Percentiles rank a stretch among this genome's conserved stretches.
Evolutionary conservation across 1,284 basidiomycete species (phyloP).

Genomic region (Pseudozyma hubeiensis): DNA sequence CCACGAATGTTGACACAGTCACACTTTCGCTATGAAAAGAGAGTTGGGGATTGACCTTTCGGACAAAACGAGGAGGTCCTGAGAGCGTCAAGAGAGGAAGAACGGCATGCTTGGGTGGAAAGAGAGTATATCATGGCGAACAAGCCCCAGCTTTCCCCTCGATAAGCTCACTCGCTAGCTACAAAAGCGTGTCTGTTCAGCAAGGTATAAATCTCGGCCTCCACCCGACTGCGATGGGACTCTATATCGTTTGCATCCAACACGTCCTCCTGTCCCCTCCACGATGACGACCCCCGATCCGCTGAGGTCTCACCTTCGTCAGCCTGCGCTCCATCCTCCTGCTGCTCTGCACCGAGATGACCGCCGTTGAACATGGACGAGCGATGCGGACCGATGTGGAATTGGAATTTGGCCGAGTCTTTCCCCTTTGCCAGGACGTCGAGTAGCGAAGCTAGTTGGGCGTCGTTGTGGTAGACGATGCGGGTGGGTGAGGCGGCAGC

Average conservation of each 20-base stretch:
- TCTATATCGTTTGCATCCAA: conserved; percentile 38
- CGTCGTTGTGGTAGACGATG: conserved; percentile 62
- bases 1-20: too few relatives aligned
- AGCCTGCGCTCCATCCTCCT: not conserved
- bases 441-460: conserved; percentile 56
- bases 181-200: conserved; percentile 29
- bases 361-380: not conserved
- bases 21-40: too few relatives aligned
- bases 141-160: not conserved
- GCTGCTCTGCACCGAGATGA: conserved; percentile 2
- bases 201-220: conserved; percentile 55
- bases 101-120: too few relatives aligned
- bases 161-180: not conserved
- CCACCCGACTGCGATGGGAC: conserved; percentile 37
- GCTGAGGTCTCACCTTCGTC: too few relatives aligned
- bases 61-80: too few relatives aligned
- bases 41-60: too few relatives aligned
- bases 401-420: conserved; percentile 60
- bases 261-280: conserved; percentile 1
- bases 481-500: conserved; percentile 44
- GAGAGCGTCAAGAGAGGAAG: too few relatives aligned
- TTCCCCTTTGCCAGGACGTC: conserved; percentile 51
- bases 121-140: too few relatives aligned
- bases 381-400: conserved; percentile 27
- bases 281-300: not conserved